Percentiles rank a stretch among this genome's conserved stretches.
Conservation (phyloP, 257 asterid genomes). For the Solanum clarkiae region DNA sequence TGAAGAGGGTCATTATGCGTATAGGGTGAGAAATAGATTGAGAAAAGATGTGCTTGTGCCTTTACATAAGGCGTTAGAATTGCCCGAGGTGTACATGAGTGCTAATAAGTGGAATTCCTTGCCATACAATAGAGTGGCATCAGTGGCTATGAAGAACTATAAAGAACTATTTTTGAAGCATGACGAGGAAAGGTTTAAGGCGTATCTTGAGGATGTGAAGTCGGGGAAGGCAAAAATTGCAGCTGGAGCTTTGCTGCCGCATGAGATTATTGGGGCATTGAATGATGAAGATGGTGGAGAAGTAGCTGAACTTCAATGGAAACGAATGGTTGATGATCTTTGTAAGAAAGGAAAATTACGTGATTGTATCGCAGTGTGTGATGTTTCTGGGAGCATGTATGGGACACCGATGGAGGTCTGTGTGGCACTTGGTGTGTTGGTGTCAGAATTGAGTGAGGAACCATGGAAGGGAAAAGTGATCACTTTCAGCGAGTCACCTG, state of each 20-base stretch:
- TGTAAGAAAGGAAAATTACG: conserved; percentile 29
- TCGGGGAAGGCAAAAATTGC: conserved; percentile 36
- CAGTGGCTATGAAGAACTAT: conserved; percentile 49
- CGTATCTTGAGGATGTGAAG: conserved; percentile 38
- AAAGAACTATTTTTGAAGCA: conserved; percentile 19
- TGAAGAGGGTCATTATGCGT: conserved; percentile 30
- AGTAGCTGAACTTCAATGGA: conserved; percentile 55
- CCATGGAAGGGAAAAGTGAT: conserved; percentile 55
- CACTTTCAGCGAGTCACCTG: conserved; percentile 32
- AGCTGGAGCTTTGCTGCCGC: conserved; percentile 55
- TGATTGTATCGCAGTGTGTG: conserved; percentile 41
- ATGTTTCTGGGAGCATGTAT: conserved; percentile 37
- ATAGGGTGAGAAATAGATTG: conserved; percentile 34
- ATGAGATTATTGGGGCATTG: conserved; percentile 29
- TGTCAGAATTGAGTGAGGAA: conserved; percentile 42
- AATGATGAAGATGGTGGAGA: conserved; percentile 5
- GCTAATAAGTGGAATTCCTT: conserved; percentile 33
- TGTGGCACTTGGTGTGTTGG: conserved; percentile 38
- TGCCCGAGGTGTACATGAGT: conserved; percentile 59
- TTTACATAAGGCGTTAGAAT: conserved; percentile 27
- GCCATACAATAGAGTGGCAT: conserved; percentile 36
- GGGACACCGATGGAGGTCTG: conserved; percentile 51
- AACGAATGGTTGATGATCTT: conserved; percentile 41
- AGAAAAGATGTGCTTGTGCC: conserved; percentile 53
- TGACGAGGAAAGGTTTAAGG: conserved; percentile 28